Percentiles rank a stretch among this genome's conserved stretches.
Conservation (phyloP, 345 rosid genomes). For the Citropsis articulata region DNA sequence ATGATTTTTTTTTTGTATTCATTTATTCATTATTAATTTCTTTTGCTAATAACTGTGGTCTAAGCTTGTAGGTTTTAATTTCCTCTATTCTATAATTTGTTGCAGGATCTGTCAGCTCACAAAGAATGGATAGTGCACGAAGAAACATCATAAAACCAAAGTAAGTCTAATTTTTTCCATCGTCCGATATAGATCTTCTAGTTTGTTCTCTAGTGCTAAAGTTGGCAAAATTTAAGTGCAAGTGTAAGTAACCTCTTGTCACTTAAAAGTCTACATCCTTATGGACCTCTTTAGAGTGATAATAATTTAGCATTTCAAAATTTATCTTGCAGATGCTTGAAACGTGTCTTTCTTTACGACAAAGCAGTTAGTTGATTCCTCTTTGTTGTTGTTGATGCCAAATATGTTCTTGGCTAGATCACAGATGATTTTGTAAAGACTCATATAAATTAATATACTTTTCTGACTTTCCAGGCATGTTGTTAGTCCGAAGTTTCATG, state of each 20-base stretch:
- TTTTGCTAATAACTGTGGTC: neutral
- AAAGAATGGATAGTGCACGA: constrained; percentile 18
- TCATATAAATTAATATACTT: neutral
- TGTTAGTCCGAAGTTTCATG: neutral
- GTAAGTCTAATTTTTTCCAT: constrained; percentile 29
- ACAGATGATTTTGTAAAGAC: neutral
- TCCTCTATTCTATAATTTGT: constrained; percentile 13
- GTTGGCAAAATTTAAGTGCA: neutral
- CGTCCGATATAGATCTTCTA: neutral
- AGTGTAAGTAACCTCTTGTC: neutral
- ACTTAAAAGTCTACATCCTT: neutral
- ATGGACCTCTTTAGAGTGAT: neutral
- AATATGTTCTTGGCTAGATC: neutral
- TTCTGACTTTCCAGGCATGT: neutral
- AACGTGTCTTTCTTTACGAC: neutral
- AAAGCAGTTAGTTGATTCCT: neutral
- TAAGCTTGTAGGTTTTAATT: neutral
- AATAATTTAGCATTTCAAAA: neutral
- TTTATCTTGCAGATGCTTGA: neutral
- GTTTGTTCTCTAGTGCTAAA: neutral
- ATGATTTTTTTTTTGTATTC: neutral
- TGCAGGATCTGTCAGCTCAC: constrained; percentile 29
- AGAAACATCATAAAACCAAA: constrained; percentile 9
- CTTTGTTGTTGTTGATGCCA: neutral
- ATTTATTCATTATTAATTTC: neutral